phyloP scores from a whole-genome alignment of 2,329 filamentous ascomycete genomes.

The Fusarium agapanthi region DNA sequence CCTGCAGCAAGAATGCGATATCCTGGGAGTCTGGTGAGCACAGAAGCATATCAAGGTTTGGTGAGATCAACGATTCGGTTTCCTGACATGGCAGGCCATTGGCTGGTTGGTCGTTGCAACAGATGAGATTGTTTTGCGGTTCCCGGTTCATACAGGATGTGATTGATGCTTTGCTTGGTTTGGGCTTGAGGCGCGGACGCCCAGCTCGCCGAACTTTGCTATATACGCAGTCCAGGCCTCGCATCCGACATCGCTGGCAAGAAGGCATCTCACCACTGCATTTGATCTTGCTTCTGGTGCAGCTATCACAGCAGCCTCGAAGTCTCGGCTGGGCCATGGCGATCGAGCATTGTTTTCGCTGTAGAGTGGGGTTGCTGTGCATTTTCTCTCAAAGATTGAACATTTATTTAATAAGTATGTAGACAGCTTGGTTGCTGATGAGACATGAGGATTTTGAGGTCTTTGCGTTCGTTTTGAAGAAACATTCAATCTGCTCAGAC shows the following conservation, averaged over 20 bases:
- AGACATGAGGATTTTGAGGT: background rate
- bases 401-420: background rate
- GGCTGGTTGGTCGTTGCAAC: accelerated
- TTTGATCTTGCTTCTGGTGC: background rate
- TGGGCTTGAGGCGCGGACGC: background rate
- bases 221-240: background rate
- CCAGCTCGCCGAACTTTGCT: background rate
- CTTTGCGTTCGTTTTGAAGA: background rate
- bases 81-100: no score
- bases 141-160: background rate
- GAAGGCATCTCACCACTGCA: background rate
- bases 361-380: background rate
- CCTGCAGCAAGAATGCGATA: accelerated
- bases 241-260: background rate
- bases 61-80: accelerated
- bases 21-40: background rate
- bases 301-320: background rate
- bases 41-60: background rate
- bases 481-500: background rate
- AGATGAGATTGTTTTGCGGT: accelerated
- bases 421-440: background rate
- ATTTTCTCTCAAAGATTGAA: accelerated
- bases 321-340: background rate
- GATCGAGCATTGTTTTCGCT: background rate
- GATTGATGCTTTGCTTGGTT: background rate